phyloP scores from a whole-genome alignment of 2,329 filamentous ascomycete species.

The Penicillium corylophilum region DNA sequence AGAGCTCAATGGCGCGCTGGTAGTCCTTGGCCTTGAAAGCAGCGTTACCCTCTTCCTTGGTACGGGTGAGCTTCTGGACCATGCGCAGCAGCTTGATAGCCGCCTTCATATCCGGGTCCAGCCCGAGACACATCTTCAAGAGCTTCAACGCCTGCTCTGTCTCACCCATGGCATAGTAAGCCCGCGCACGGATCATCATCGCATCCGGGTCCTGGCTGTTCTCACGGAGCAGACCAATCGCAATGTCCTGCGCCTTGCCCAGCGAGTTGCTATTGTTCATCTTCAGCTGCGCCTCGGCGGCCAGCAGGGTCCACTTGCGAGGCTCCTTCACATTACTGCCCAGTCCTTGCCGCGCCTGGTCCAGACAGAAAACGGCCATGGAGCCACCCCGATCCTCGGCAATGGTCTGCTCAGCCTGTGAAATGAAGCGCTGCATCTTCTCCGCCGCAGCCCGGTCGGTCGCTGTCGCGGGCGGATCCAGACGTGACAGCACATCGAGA shows the following conservation, averaged over 20 bases:
- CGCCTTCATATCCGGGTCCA: slow-evolving; percentile 87
- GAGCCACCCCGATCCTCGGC: slow-evolving; percentile 75
- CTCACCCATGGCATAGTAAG: slow-evolving; percentile 87
- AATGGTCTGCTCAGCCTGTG: slow-evolving; percentile 75
- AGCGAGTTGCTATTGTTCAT: slow-evolving; percentile 88
- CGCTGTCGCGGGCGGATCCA: slow-evolving; percentile 74
- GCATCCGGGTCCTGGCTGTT: slow-evolving; percentile 95
- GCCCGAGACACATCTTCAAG: slow-evolving; percentile 83
- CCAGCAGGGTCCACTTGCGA: slow-evolving; percentile 90
- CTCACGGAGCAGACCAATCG: slow-evolving; percentile 78
- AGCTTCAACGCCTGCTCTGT: slow-evolving; percentile 93
- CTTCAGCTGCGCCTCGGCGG: slow-evolving; percentile 86
- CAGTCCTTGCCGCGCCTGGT: slow-evolving; percentile 81
- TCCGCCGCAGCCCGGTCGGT: slow-evolving; percentile 83
- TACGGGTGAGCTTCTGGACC: slow-evolving; percentile 87
- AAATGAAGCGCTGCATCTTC: slow-evolving; percentile 80
- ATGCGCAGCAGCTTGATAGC: slow-evolving; percentile 85
- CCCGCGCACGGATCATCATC: slow-evolving; percentile 80
- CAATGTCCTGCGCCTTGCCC: slow-evolving; percentile 88
- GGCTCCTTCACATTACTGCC: slow-evolving; percentile 74
- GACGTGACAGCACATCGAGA: slow-evolving; percentile 74
- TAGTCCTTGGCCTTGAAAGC: slow-evolving; percentile 85
- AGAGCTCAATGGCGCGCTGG: slow-evolving; percentile 78
- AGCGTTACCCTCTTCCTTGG: slow-evolving; percentile 89
- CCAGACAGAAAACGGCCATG: slow-evolving; percentile 87